Evolutionary conservation across 164 flowering plant species (phyloP), one percentile per base, ranked within the genome.

Genomic region (Tetracentron sinense): DNA sequence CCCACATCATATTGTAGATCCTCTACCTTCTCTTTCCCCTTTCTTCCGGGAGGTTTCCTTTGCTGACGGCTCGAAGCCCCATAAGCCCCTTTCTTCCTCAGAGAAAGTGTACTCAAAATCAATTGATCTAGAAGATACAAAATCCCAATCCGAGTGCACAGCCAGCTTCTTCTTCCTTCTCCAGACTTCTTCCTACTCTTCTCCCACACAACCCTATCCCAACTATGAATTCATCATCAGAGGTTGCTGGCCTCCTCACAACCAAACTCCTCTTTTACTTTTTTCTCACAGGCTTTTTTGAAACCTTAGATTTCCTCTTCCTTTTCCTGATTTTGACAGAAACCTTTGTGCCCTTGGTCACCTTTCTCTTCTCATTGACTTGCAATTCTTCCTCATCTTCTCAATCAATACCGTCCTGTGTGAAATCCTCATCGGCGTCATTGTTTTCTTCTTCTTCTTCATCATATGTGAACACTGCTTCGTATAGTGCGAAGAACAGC

Each of bases 51-150:
- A 51, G 67, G 66, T 56, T 71, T 78, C 48, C 58, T 69, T 72
- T 69, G 74, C 66, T 50, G 77, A 53, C 21, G 22, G 19, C 46
- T 31, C 16, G 58, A 42, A 52, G 63, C 68, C 53, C 54, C 71
- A 23, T 69, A 71, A 63, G 69, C 80, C 97, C 60, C 87, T 82
- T 70, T 95, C 96, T 74, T 95, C 97, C 72, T 95, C 99, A 10
- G 96, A 88, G 8, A 95, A 74, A 16, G 91, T 85, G 69, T 74
- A 92, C 30, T 92, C 90, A 62, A 27, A 75, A 66, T 84, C 97
- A 29, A 97, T 82, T 67, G 89, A 72, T 54, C 69, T 89, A 48
- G 95, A n/a, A n/a, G n/a, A n/a, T n/a, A n/a, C n/a, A n/a, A n/a
- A n/a, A n/a, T n/a, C n/a, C n/a, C n/a, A 89, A 78, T 85, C 99